Conservation (phyloP, 1,284 basidiomycete species). For the Naganishia cerealis region DNA sequence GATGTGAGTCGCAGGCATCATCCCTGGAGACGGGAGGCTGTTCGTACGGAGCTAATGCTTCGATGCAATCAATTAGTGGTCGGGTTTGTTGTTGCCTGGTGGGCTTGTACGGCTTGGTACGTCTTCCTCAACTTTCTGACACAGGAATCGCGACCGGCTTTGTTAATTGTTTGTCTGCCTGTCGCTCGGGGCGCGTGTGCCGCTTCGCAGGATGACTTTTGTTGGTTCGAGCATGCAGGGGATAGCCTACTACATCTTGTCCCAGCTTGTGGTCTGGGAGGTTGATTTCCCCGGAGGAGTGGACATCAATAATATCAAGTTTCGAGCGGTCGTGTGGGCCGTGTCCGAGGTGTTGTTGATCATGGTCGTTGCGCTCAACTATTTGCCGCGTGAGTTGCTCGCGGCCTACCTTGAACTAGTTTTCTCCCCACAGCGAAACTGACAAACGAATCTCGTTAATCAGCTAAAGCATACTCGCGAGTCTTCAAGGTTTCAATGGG, state of each 20-base stretch:
- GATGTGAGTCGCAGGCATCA: constrained; percentile 20
- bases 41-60: background rate
- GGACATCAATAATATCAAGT: constrained; percentile 69
- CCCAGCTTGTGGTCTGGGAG: constrained; percentile 74
- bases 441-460: background rate
- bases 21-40: background rate
- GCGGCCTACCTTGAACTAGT: background rate
- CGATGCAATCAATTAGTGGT: constrained; percentile 60
- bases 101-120: constrained; percentile 87
- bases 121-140: constrained; percentile 76
- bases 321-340: constrained; percentile 76
- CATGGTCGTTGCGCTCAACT: constrained; percentile 72
- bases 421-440: background rate
- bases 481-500: constrained; percentile 72
- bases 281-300: constrained; percentile 74
- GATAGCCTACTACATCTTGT: constrained; percentile 79
- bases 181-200: no score
- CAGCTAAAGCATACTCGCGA: constrained; percentile 61
- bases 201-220: constrained; percentile 13
- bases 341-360: constrained; percentile 67
- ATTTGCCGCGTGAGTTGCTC: constrained; percentile 65
- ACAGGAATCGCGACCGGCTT: constrained; percentile 55
- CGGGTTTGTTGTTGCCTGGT: constrained; percentile 84
- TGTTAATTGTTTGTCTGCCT: constrained; percentile 32
- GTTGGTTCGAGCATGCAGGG: constrained; percentile 57